Base-by-base conservation (phyloP, 129 eudicot species). In the Silybum marianum region DNA sequence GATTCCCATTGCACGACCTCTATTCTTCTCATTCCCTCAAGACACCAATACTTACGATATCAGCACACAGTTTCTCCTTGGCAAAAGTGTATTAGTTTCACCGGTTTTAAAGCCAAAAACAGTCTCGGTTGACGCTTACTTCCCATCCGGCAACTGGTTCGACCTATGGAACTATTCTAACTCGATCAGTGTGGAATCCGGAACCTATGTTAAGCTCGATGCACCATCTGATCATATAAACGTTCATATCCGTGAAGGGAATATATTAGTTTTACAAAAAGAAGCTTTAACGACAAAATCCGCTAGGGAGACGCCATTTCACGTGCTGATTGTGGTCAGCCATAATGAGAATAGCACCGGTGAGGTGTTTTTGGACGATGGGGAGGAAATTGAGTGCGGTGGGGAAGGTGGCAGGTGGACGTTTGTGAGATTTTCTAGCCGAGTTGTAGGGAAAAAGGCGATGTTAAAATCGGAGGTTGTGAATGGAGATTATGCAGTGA, bases 91-190 rank as follows among this genome's bases (percentile, higher is more conserved):
- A 34, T 79, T 95, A 87, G 87, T 92, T 24, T 92, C 98, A 2
- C 97, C 97, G 18, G 96, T 88, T 28, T 85, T 95, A 40, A 60
- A 81, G 38, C 83, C 86, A 0, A 90, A 86, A 30, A 85, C 85
- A 14, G 69, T n/a, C 67, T 69, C 94, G 6, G 86, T 95, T n/a
- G 71, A 90, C 16, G 93, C 96, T 9, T 95, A 95, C 83, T 90
- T 92, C 46, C 97, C 97, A 32, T 84, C 88, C 3, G 98, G 98
- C 68, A 95, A 88, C 78, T 95, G 98, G 98, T 95, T 92, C 73
- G 85, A 84, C 84, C 76, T 94, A 22, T 90, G 92, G 82, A 80
- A 94, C 82, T 87, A 94, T 75, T 85, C 96, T 7, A 60, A 34
- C 18, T 82, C 87, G 0, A 72, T 95, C 34, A 88, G 84, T 63